phyloP scores from a whole-genome alignment of 805 yeast genomes.

The Torulaspora microellipsoides region DNA sequence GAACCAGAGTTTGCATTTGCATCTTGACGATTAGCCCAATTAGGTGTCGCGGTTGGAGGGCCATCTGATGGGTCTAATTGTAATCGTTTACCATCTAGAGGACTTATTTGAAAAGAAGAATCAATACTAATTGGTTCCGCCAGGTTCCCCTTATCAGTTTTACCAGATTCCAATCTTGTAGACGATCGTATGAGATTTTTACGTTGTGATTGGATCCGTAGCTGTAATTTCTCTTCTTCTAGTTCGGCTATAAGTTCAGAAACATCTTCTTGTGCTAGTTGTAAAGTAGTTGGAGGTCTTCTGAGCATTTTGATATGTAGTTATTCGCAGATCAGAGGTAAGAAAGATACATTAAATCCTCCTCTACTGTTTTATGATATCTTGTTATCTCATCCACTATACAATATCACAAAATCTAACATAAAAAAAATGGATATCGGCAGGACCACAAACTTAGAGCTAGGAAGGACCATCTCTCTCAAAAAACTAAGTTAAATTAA shows the following conservation, averaged over 20 bases:
- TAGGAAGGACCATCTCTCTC: no score
- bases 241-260: conserved; percentile 25
- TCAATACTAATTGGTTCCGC: conserved; percentile 4
- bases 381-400: no score
- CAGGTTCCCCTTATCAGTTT: conserved; percentile 5
- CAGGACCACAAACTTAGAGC: no score
- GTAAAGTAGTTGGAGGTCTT: conserved; percentile 65
- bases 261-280: conserved; percentile 65
- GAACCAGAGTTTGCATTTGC: background rate
- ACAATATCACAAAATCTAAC: background rate
- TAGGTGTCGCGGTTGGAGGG: conserved; percentile 11
- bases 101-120: conserved; percentile 14
- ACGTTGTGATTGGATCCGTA: conserved; percentile 23
- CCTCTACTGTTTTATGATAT: no score
- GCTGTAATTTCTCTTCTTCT: conserved; percentile 26
- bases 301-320: conserved; percentile 47
- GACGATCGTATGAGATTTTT: conserved; percentile 20
- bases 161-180: conserved; percentile 7
- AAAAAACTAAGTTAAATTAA: background rate
- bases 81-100: conserved; percentile 14
- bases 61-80: conserved; percentile 11
- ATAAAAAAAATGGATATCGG: no score
- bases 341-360: no score
- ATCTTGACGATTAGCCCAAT: conserved; percentile 10
- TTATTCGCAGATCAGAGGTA: no score